phyloP scores from a whole-genome alignment of 176 grass and related monocot species.

The Eleusine indica region DNA sequence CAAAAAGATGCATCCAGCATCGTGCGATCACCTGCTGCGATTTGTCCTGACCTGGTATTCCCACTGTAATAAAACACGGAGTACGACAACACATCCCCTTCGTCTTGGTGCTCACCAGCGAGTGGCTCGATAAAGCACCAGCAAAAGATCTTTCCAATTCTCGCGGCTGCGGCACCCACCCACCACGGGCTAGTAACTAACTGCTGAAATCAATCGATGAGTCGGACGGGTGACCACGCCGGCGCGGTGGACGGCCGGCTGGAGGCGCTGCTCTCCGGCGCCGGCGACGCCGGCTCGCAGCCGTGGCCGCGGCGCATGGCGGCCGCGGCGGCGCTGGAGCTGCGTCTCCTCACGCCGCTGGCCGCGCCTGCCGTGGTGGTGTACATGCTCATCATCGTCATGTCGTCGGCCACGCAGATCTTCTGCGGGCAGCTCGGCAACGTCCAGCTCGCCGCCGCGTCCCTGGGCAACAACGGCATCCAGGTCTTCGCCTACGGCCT shows the following conservation, averaged over 20 bases:
- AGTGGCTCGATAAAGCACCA: not conserved
- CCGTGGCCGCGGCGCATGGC: conserved; percentile 35
- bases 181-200: too few relatives aligned
- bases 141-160: not conserved
- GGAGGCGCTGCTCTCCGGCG: conserved; percentile 55
- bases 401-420: conserved; percentile 69
- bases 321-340: conserved; percentile 43
- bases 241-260: conserved; percentile 38
- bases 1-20: too few relatives aligned
- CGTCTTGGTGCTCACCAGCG: not conserved
- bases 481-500: conserved; percentile 78
- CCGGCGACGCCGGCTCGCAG: not conserved
- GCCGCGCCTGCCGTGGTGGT: conserved; percentile 62
- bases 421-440: conserved; percentile 76
- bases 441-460: conserved; percentile 76
- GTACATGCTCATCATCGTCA: conserved; percentile 70
- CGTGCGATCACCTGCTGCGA: not conserved
- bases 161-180: not conserved
- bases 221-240: not conserved
- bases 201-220: not conserved
- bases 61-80: too few relatives aligned
- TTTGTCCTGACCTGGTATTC: not conserved
- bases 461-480: conserved; percentile 82
- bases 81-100: too few relatives aligned
- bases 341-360: conserved; percentile 51